Evolutionary conservation across 179 eudicot genomes (phyloP).

Genomic region (Silene noctiflora): DNA sequence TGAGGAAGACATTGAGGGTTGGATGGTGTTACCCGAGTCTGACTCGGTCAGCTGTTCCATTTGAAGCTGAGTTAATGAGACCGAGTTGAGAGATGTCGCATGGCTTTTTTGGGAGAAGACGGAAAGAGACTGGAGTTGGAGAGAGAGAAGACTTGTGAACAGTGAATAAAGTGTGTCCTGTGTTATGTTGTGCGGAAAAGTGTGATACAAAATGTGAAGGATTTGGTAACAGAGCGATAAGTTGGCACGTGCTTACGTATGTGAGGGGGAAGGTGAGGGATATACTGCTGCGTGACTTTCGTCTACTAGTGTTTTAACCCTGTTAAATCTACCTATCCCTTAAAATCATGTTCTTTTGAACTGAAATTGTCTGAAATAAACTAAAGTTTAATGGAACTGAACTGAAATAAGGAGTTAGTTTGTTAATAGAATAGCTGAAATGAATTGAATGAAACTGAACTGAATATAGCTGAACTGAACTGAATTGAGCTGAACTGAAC

Average conservation of each 20-base stretch:
- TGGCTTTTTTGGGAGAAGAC: constrained; percentile 16
- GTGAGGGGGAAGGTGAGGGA: background rate
- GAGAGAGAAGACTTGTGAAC: constrained; percentile 15
- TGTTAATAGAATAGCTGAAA: too few relatives aligned
- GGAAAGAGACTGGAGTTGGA: constrained; percentile 22
- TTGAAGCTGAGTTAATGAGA: background rate
- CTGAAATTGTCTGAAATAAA: too few relatives aligned
- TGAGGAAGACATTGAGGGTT: constrained; percentile 12
- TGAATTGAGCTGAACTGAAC: too few relatives aligned
- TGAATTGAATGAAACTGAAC: too few relatives aligned
- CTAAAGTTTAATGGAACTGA: too few relatives aligned
- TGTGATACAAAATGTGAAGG: background rate
- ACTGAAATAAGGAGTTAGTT: too few relatives aligned
- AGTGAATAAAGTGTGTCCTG: background rate
- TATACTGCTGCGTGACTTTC: too few relatives aligned
- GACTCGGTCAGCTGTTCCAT: constrained; percentile 23
- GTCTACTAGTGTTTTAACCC: too few relatives aligned
- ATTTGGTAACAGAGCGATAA: background rate
- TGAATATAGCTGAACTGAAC: too few relatives aligned
- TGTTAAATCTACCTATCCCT: too few relatives aligned
- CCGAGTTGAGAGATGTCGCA: constrained; percentile 7
- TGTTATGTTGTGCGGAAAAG: background rate
- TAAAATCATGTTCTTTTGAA: too few relatives aligned
- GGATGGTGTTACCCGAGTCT: constrained; percentile 15
- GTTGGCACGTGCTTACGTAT: background rate